Base-by-base conservation (phyloP, 306 rosid genomes). In the Rubus parviflorus region DNA sequence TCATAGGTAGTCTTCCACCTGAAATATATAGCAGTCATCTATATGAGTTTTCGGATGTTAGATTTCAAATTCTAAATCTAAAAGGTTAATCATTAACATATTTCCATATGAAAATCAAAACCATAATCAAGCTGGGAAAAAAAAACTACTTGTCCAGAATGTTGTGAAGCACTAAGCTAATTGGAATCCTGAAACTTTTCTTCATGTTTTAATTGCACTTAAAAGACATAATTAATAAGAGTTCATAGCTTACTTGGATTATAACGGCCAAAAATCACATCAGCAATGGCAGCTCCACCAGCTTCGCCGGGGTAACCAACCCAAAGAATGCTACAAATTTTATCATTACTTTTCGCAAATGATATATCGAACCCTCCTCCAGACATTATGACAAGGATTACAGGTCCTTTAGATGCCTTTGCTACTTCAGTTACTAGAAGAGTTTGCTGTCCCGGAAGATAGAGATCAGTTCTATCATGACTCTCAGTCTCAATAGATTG, bases 261-360 rank as follows among this genome's bases (percentile, higher is more conserved):
- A 63, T 52, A 86, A 61, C 35, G 81, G 14, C 99, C 99, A 30
- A 95, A 95, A 75, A 92, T 83, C n/a, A 92, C 89, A 83, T 95
- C 99, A 51, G 99, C 91, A 16, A 95, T 81, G 80, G 98, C 97
- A 54, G 98, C 97, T 82, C 99, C 99, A 67, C 99, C 99, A 11
- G 99, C 99, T 86, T 95, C 96, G 52, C 99, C 99, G 0, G 99
- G 99, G 86, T 89, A 95, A 47, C 99, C 99, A 73, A 95, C 92
- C 99, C 99, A 95, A 4, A 95, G 86, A 77, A 95, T 95, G 90
- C 97, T 92, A n/a, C 90, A 80, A 53, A 95, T 87, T 79, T 95
- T 95, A 40, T 75, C 83, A 70, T 88, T 70, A 66, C 51, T 79
- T 82, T 92, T 95, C 2, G 99, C 99, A 79, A 92, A 95, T 60